These are phyloP conservation scores for Venturia pyrina DNA, from an alignment of 2,329 filamentous ascomycete species.

Conservation along the genomic window DNA sequence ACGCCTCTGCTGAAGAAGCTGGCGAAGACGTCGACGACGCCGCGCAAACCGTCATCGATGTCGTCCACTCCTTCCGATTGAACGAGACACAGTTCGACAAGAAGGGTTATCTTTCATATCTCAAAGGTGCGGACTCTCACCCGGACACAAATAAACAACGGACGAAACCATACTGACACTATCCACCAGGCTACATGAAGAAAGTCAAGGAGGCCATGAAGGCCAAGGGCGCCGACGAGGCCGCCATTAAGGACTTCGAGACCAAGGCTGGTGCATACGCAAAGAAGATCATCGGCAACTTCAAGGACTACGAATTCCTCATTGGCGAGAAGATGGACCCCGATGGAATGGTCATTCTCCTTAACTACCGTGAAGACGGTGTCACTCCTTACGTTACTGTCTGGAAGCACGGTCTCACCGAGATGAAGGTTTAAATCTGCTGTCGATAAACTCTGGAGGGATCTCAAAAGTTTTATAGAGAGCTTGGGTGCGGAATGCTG, in stretches of 20 bases:
- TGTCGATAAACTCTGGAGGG: background rate
- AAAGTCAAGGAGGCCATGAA: slow-evolving; percentile 62
- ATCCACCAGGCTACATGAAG: slow-evolving; percentile 66
- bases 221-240: slow-evolving; percentile 50
- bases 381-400: slow-evolving; percentile 77
- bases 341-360: slow-evolving; percentile 86
- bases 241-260: slow-evolving; percentile 70
- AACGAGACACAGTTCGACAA: slow-evolving; percentile 73
- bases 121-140: slow-evolving; percentile 56
- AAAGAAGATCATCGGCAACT: slow-evolving; percentile 76
- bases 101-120: slow-evolving; percentile 71
- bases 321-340: slow-evolving; percentile 87
- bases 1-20: slow-evolving; percentile 87
- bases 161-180: slow-evolving; percentile 35
- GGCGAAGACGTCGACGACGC: slow-evolving; percentile 63
- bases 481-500: background rate
- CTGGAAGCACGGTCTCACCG: slow-evolving; percentile 89
- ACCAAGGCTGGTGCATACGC: slow-evolving; percentile 59
- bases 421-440: slow-evolving; percentile 73
- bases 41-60: slow-evolving; percentile 74
- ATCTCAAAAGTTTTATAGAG: slow-evolving; percentile 16
- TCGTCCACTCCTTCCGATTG: slow-evolving; percentile 86
- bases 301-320: slow-evolving; percentile 95
- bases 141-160: slow-evolving; percentile 17
- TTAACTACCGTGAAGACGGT: slow-evolving; percentile 97